Percentiles rank a stretch among this genome's conserved stretches.
Conservation (phyloP, 106 monocot species). For the Dendrobium officinale region DNA sequence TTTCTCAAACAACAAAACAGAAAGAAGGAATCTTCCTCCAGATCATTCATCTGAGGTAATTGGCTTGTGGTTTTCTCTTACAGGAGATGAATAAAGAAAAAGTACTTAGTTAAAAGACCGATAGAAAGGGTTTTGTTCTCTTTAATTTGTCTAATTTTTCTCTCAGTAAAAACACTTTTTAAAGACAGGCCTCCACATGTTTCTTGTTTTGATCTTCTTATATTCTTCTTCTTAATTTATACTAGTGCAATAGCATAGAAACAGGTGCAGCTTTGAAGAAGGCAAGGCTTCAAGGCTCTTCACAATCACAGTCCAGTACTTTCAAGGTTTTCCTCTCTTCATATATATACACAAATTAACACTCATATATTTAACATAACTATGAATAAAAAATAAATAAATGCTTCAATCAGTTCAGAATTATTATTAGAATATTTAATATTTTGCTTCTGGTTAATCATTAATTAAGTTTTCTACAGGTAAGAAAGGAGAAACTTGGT, state of each 20-base stretch:
- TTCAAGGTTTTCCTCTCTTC: constrained; percentile 46
- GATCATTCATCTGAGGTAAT: constrained; percentile 42
- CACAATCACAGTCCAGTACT: constrained; percentile 46
- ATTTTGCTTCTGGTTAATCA: background rate
- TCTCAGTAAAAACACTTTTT: background rate
- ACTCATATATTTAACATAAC: constrained; percentile 3
- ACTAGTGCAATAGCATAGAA: constrained; percentile 66
- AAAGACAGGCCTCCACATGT: background rate
- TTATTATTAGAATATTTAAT: background rate
- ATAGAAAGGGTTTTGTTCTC: background rate
- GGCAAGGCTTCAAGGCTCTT: constrained; percentile 60
- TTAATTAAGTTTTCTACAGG: constrained; percentile 28
- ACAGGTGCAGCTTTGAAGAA: constrained; percentile 64
- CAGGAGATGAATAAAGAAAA: background rate
- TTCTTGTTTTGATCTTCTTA: background rate
- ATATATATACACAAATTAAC: background rate
- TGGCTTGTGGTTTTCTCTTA: too few relatives aligned
- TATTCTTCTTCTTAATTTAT: constrained; percentile 9
- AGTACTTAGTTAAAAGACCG: background rate
- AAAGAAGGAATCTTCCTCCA: constrained; percentile 1
- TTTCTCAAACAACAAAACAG: constrained; percentile 36
- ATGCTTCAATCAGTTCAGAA: background rate
- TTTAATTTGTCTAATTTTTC: background rate
- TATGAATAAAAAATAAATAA: background rate
- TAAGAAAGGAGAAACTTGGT: constrained; percentile 88